Evolutionary conservation across 345 rosid species (phyloP), one percentile per base, ranked within the genome.

Genomic region (Eucalyptus pauciflora): DNA sequence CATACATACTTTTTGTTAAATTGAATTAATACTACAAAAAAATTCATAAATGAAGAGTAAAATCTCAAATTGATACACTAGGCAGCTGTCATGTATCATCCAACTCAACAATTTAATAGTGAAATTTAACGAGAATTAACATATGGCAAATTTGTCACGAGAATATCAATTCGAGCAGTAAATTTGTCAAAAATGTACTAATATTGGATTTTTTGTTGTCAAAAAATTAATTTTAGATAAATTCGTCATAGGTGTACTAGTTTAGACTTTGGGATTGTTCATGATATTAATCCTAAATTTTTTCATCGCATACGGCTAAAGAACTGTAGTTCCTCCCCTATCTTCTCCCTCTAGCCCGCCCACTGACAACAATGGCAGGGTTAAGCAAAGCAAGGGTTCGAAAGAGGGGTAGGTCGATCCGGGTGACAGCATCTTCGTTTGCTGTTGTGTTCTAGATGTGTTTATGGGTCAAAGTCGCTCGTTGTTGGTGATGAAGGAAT

Each of bases 241-340:
- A 52, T 3, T 52, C 8, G 0, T 52, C 0, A 1, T 52, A 52
- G 2, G 2, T 7, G 0, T 18, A 52, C 4, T 3, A 52, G 2
- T 18, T 18, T 52, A 7, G 5, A 52, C 2, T 52, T 52, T 52
- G 25, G 2, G 25, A 20, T 52, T 52, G 0, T 3, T 52, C 58
- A 52, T 20, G 24, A 52, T 52, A 52, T 52, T 52, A 52, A 52
- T 18, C 24, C 1, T 37, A 37, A 18, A 37, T 5, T 10, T 10
- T 71, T 71, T 6, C 27, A 5, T 6, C 8, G 1, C 7, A 2
- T 3, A 37, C 1, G 2, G 46, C 46, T 71, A 1, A 43, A 76
- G 14, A 18, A 37, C 83, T 76, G 13, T 37, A 37, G 46, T 76
- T 76, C 48, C 83, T 76, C 25, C 3, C 8, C 46, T 62, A 25